Evolutionary conservation across 1,284 basidiomycete genomes (phyloP).

Genomic region (Trichosporon sp.): DNA sequence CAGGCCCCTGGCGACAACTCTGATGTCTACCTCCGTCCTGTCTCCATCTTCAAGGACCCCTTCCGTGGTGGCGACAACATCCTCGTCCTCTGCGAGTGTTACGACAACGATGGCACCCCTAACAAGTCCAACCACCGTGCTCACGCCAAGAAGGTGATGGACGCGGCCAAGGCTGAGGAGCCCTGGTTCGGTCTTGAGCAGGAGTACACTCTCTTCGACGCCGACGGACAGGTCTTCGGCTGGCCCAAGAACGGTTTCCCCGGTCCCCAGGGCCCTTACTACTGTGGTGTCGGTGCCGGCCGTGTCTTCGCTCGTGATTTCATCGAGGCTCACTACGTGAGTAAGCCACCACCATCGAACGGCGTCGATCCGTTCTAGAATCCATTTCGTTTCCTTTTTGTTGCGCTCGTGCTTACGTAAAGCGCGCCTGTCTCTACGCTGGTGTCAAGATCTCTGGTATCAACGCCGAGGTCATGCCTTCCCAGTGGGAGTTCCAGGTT

Average conservation of each 20-base stretch:
- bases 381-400: background rate
- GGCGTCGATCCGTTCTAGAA: background rate
- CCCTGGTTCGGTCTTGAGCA: slow-evolving; percentile 99
- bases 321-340: slow-evolving; percentile 92
- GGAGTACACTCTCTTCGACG: slow-evolving; percentile 97
- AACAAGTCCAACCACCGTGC: slow-evolving; percentile 96
- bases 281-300: slow-evolving; percentile 97
- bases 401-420: slow-evolving; percentile 10
- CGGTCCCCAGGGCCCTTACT: slow-evolving; percentile 98
- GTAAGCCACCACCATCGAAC: slow-evolving; percentile 8
- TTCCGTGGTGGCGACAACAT: slow-evolving; percentile 99
- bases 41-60: slow-evolving; percentile 96
- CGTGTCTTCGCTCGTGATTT: slow-evolving; percentile 98
- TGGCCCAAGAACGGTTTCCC: slow-evolving; percentile 99
- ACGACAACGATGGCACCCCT: slow-evolving; percentile 98
- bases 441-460: slow-evolving; percentile 99
- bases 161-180: slow-evolving; percentile 67
- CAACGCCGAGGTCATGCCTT: slow-evolving; percentile 99
- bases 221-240: slow-evolving; percentile 84
- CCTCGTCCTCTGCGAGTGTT: slow-evolving; percentile 91
- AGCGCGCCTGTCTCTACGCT: slow-evolving; percentile 77
- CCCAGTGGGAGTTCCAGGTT: slow-evolving; percentile 99
- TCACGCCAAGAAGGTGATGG: slow-evolving; percentile 87
- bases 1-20: slow-evolving; percentile 94
- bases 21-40: slow-evolving; percentile 96